Evolutionary conservation across 2,329 filamentous ascomycete species (phyloP), one percentile per base, ranked within the genome.

Genomic region (Nannizziopsis arthrosporioides): DNA sequence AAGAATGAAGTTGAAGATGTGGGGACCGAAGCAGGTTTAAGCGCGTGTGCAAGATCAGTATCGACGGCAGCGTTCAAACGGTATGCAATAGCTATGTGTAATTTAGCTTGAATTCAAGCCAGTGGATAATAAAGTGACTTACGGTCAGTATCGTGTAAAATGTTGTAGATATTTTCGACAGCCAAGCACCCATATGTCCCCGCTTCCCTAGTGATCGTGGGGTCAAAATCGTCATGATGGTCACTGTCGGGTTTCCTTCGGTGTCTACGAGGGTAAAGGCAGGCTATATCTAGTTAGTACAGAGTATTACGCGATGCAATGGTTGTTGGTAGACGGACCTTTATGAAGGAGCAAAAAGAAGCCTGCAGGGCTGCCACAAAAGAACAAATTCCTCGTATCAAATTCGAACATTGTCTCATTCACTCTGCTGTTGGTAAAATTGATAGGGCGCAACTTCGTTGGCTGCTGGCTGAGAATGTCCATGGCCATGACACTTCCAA

Each of bases 111-210:
- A 9, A 22, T 14, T 14, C 9, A 15, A 27, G 9, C 1, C 8
- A 8, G 11, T 10, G 22, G 10, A 30, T 42, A n/a, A 31, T 15
- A 3, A 9, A 5, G 44, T 31, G 42, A 54, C 65, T 51, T 62
- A 70, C 67, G 80, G 53, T 84, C 80, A 51, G 81, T 82, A 31
- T 77, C 76, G 55, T 83, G 80, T 61, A 96, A 78, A 54, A 98
- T 77, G 59, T 98, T 98, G 72, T 96, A 98, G 49, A 98, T 77
- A 62, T 96, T 98, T 68, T 96, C 87, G 1, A 96, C 84, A 0
- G 90, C 86, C 22, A 96, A 71, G 63, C 92, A 96, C 14, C 92
- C 92, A 63, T 94, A 94, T 5, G 73, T 78, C 27, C 85, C 88
- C 14, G 75, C 75, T 36, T 87, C 78, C n/a, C 84, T 85, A n/a